phyloP scores from a whole-genome alignment of 179 eudicot genomes.

The Spergularia azorica region DNA sequence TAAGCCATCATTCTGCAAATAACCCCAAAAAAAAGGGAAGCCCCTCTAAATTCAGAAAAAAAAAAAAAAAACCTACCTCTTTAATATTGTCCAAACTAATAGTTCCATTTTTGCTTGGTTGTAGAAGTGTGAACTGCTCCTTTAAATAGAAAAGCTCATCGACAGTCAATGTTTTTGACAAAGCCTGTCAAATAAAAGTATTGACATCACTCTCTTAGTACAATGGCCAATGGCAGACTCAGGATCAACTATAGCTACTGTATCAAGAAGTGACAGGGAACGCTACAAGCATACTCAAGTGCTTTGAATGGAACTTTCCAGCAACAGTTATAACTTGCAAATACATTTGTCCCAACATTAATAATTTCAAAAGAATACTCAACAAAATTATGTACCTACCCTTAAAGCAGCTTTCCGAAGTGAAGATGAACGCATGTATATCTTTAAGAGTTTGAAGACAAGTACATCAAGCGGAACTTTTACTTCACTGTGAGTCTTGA shows the following conservation, averaged over 20 bases:
- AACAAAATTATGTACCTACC: conserved; percentile 43
- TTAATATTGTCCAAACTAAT: conserved; percentile 64
- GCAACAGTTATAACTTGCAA: background rate
- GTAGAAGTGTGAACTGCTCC: conserved; percentile 64
- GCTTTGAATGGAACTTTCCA: background rate
- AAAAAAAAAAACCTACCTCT: conserved; percentile 39
- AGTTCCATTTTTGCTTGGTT: conserved; percentile 58
- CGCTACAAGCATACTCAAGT: background rate
- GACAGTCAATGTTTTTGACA: conserved; percentile 61
- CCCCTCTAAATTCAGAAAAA: background rate
- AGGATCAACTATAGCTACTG: background rate
- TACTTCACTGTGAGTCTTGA: conserved; percentile 46
- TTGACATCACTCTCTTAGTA: conserved; percentile 1
- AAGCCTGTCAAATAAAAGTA: conserved; percentile 44
- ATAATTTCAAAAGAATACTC: background rate
- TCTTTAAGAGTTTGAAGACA: conserved; percentile 63
- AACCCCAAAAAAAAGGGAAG: background rate
- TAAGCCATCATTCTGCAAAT: conserved; percentile 6
- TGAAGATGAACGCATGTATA: conserved; percentile 72
- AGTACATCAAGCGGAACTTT: conserved; percentile 73
- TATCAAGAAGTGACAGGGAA: background rate
- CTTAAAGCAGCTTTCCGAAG: conserved; percentile 78
- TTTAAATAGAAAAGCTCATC: conserved; percentile 66
- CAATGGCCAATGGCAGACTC: background rate
- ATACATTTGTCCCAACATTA: no score